These are phyloP conservation scores for Fragaria iinumae DNA, from an alignment of 306 rosid genomes.

Conservation along the genomic window DNA sequence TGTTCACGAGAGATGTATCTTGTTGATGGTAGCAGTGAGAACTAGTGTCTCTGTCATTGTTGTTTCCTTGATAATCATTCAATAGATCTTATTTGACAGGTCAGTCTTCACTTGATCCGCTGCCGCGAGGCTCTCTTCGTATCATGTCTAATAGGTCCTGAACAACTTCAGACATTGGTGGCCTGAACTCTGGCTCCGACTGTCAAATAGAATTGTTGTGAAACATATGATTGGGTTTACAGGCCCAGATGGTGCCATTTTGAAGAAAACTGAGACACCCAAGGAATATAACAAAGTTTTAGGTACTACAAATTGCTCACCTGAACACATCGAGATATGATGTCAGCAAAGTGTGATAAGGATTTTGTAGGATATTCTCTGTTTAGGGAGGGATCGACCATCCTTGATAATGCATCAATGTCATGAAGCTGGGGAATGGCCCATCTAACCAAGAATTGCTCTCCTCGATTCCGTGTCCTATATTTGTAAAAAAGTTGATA, in stretches of 20 bases:
- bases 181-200: conserved; percentile 92
- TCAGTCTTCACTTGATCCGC: conserved; percentile 63
- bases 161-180: conserved; percentile 88
- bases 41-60: conserved; percentile 24
- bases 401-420: conserved; percentile 85
- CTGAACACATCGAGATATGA: conserved; percentile 86
- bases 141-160: conserved; percentile 80
- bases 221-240: conserved; percentile 13
- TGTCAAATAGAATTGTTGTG: conserved; percentile 39
- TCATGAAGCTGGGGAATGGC: conserved; percentile 93
- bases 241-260: not conserved
- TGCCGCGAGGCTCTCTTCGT: conserved; percentile 55
- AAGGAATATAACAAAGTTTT: not conserved
- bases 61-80: conserved; percentile 10
- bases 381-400: conserved; percentile 89
- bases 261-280: not conserved
- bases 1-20: conserved; percentile 11
- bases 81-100: conserved; percentile 19
- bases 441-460: conserved; percentile 90
- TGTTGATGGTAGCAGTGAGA: conserved; percentile 29
- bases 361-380: conserved; percentile 80
- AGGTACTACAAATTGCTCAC: conserved; percentile 30
- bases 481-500: not conserved
- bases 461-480: conserved; percentile 69
- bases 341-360: conserved; percentile 84